A percentile compares a stretch with the other conserved stretches of the same genome.
Conservation (phyloP, 1,284 basidiomycete species). For the Acaromyces ingoldii region DNA sequence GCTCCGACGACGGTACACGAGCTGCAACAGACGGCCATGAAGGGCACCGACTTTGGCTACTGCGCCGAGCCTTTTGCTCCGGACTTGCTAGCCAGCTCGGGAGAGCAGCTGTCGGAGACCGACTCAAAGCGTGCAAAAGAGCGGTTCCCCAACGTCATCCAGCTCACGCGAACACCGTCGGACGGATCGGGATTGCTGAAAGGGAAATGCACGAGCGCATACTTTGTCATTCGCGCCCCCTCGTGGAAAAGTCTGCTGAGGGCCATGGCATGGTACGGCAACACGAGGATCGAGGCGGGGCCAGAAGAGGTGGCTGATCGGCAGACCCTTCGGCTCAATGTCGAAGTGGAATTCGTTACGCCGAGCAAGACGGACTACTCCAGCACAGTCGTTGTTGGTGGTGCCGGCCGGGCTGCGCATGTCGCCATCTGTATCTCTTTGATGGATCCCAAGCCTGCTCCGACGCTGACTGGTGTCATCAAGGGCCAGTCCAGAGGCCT, state of each 20-base stretch:
- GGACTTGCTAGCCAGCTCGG: conserved; percentile 13
- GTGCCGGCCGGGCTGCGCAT: conserved; percentile 21
- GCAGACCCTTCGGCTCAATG: conserved; percentile 7
- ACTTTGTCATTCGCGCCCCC: conserved; percentile 29
- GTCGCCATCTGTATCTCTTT: conserved; percentile 31
- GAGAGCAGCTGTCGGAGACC: background rate
- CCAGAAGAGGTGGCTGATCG: conserved; percentile 23
- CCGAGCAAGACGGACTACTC: conserved; percentile 9
- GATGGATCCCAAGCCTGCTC: background rate
- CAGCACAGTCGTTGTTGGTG: too few relatives aligned
- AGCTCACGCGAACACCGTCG: conserved; percentile 6
- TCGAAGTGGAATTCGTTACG: conserved; percentile 38
- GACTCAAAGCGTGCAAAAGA: conserved; percentile 12
- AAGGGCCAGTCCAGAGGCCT: conserved; percentile 25
- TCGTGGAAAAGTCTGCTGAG: conserved; percentile 36
- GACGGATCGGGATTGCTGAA: conserved; percentile 1
- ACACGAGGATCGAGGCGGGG: conserved; percentile 27
- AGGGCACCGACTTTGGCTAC: conserved; percentile 33
- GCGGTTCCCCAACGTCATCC: conserved; percentile 20
- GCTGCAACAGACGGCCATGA: conserved; percentile 6
- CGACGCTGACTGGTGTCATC: conserved; percentile 1
- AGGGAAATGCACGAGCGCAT: conserved; percentile 4
- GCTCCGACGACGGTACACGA: too few relatives aligned
- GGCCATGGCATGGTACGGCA: conserved; percentile 39
- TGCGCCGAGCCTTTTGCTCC: conserved; percentile 22